phyloP scores from a whole-genome alignment of 73 alveolate species.

The Stentor coeruleus region DNA sequence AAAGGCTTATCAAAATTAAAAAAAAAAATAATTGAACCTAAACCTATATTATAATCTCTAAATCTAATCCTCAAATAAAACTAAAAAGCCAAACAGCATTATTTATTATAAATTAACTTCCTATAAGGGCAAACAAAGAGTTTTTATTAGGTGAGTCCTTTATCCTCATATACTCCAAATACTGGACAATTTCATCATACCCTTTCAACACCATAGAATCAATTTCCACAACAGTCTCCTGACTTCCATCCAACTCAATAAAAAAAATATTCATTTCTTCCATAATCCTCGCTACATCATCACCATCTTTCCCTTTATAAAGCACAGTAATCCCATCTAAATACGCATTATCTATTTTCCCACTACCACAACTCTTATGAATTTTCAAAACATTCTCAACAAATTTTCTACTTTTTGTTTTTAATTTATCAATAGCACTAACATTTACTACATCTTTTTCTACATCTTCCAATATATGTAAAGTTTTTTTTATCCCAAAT shows the following conservation, averaged over 20 bases:
- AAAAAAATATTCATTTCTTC: not conserved
- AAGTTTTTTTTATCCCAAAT: not conserved
- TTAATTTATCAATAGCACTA: not conserved
- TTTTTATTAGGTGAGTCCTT: not conserved
- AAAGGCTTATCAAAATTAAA: too few relatives aligned
- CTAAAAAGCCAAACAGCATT: too few relatives aligned
- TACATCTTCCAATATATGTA: not conserved
- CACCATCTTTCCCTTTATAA: not conserved
- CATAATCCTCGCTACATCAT: not conserved
- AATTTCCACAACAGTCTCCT: not conserved
- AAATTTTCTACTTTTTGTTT: not conserved
- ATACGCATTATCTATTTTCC: not conserved
- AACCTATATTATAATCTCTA: too few relatives aligned
- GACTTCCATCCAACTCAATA: not conserved
- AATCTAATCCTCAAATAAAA: too few relatives aligned
- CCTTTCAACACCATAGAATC: not conserved
- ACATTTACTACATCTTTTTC: not conserved
- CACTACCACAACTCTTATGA: too few relatives aligned
- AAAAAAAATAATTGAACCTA: too few relatives aligned
- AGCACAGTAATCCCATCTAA: not conserved
- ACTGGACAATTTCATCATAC: not conserved
- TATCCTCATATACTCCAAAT: not conserved
- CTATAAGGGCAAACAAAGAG: not conserved
- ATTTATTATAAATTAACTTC: too few relatives aligned
- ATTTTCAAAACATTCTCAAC: not conserved